phyloP scores from a whole-genome alignment of 495 filamentous ascomycete species.

The Aspergillus diversus region DNA sequence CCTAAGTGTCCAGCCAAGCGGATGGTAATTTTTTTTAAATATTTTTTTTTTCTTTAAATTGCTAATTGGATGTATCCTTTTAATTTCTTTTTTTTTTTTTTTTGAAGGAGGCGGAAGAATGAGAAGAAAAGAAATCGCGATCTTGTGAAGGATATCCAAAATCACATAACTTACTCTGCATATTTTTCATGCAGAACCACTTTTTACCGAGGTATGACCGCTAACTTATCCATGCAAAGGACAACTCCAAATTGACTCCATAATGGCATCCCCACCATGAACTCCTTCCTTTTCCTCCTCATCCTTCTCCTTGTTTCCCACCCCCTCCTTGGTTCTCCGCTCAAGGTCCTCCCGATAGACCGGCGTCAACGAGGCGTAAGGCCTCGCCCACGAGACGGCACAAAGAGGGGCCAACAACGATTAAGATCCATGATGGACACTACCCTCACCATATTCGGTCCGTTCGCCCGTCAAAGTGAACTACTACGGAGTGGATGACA shows the following conservation, averaged over 20 bases:
- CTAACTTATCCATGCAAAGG: background rate
- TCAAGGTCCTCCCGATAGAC: background rate
- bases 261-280: background rate
- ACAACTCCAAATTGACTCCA: background rate
- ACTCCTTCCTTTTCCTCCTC: background rate
- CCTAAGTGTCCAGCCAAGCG: too few relatives aligned
- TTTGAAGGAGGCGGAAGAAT: background rate
- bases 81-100: background rate
- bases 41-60: too few relatives aligned
- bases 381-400: conserved; percentile 3
- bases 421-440: conserved; percentile 8
- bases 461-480: conserved; percentile 6
- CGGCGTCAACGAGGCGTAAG: background rate
- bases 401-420: background rate
- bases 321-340: background rate
- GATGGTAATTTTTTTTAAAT: too few relatives aligned
- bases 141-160: background rate
- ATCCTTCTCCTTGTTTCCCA: background rate
- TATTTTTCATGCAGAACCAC: background rate
- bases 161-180: background rate
- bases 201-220: background rate
- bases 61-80: too few relatives aligned
- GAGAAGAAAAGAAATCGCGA: conserved; percentile 4
- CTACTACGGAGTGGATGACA: background rate
- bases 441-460: conserved; percentile 11